These are phyloP conservation scores for Macrotyloma uniflorum DNA, from an alignment of 306 rosid species.

Conservation along the genomic window DNA sequence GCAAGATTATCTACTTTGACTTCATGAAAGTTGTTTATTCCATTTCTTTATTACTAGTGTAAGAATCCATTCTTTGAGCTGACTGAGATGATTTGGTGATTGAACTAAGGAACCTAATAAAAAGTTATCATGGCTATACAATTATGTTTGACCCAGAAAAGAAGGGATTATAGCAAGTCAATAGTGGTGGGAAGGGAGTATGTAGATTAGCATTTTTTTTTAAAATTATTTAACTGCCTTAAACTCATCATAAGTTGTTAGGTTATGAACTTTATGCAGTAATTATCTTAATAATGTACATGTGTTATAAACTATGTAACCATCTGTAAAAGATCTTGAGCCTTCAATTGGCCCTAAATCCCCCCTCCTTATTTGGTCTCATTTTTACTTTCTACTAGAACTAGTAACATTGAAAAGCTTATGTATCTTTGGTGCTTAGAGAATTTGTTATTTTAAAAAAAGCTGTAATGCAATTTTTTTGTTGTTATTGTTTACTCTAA, in stretches of 20 bases:
- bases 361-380: neutral
- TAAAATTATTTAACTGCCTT: conserved; percentile 1
- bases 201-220: neutral
- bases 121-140: neutral
- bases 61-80: neutral
- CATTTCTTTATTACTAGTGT: neutral
- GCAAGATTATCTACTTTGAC: conserved; percentile 11
- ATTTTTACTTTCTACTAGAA: neutral
- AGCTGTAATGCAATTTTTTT: neutral
- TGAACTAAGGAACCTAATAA: neutral
- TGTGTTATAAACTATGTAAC: neutral
- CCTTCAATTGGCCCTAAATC: neutral
- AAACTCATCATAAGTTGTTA: neutral
- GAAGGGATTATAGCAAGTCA: neutral
- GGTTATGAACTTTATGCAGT: neutral
- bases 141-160: neutral
- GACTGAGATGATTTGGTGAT: neutral
- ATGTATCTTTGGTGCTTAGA: neutral
- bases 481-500: neutral
- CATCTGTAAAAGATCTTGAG: neutral
- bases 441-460: neutral
- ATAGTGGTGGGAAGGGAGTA: conserved; percentile 3
- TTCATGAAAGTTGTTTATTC: conserved; percentile 16
- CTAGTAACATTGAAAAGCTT: neutral
- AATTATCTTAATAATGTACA: neutral